A percentile compares a stretch with the other conserved stretches of the same genome.
These are phyloP conservation scores for Erysimum cheiranthoides DNA, from an alignment of 345 rosid genomes.

Conservation along the genomic window DNA sequence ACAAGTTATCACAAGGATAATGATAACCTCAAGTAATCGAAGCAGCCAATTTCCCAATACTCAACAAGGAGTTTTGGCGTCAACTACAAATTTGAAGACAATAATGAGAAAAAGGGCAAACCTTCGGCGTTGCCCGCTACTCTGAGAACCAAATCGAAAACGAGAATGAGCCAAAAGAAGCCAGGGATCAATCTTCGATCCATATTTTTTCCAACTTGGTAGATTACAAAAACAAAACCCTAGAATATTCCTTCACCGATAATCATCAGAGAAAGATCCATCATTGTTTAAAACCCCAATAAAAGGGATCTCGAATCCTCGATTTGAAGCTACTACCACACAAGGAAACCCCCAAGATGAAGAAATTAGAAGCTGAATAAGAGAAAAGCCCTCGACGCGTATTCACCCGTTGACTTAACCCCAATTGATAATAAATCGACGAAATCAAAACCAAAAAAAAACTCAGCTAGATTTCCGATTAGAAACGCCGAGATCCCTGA, in stretches of 20 bases:
- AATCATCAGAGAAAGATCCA: conserved; percentile 37
- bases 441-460: not conserved
- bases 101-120: conserved; percentile 27
- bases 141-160: conserved; percentile 54
- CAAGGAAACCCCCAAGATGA: conserved; percentile 16
- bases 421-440: conserved; percentile 8
- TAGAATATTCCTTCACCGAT: conserved; percentile 27
- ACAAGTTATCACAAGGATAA: not conserved
- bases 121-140: conserved; percentile 80
- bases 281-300: not conserved
- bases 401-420: conserved; percentile 46
- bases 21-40: not conserved
- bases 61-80: not conserved
- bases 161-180: conserved; percentile 53
- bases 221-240: conserved; percentile 35
- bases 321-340: conserved; percentile 29
- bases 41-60: not conserved
- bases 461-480: conserved; percentile 19
- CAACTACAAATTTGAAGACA: not conserved
- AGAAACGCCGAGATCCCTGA: conserved; percentile 38
- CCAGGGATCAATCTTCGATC: conserved; percentile 48
- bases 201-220: conserved; percentile 10
- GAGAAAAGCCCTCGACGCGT: conserved; percentile 38
- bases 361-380: not conserved
- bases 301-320: conserved; percentile 26